Evolutionary conservation across 2,329 filamentous ascomycete genomes (phyloP).

Genomic region (Colletotrichum incanum): DNA sequence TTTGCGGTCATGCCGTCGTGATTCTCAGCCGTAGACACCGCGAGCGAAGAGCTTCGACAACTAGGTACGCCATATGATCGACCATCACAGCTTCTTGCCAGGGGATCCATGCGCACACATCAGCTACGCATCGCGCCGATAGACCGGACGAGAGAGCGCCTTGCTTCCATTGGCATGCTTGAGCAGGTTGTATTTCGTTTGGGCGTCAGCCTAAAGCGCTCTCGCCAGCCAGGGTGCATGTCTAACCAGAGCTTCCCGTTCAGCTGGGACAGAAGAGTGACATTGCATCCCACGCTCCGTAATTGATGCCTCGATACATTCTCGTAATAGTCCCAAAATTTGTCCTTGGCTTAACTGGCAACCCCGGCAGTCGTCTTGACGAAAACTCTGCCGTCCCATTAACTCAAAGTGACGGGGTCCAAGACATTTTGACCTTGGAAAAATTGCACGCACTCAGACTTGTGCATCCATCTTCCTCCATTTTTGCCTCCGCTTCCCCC

Average conservation of each 20-base stretch:
- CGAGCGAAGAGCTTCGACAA: not conserved
- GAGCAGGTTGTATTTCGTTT: not conserved
- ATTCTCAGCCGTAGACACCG: conserved; percentile 6
- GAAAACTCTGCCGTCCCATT: conserved; percentile 1
- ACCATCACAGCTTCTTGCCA: not conserved
- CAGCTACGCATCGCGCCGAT: conserved; percentile 6
- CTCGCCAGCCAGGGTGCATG: conserved; percentile 18
- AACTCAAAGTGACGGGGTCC: conserved; percentile 13
- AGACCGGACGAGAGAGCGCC: not conserved
- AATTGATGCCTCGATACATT: conserved; percentile 22
- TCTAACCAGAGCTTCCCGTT: conserved; percentile 23
- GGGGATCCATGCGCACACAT: conserved; percentile 6
- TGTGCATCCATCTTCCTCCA: not conserved
- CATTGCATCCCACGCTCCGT: conserved; percentile 13
- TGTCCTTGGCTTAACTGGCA: not conserved
- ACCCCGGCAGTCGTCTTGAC: not conserved
- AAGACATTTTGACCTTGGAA: conserved; percentile 8
- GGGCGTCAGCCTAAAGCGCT: not conserved
- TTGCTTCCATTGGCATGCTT: not conserved
- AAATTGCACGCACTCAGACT: not conserved
- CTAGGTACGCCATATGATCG: conserved; percentile 5
- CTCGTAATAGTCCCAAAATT: conserved; percentile 23
- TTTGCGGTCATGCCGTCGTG: not conserved
- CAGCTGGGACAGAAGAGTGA: conserved; percentile 29
- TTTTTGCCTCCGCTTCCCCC: conserved; percentile 8